Percentiles rank a stretch among this genome's conserved stretches.
Conservation (phyloP, 2,329 filamentous ascomycete species). For the Boeremia exigua region DNA sequence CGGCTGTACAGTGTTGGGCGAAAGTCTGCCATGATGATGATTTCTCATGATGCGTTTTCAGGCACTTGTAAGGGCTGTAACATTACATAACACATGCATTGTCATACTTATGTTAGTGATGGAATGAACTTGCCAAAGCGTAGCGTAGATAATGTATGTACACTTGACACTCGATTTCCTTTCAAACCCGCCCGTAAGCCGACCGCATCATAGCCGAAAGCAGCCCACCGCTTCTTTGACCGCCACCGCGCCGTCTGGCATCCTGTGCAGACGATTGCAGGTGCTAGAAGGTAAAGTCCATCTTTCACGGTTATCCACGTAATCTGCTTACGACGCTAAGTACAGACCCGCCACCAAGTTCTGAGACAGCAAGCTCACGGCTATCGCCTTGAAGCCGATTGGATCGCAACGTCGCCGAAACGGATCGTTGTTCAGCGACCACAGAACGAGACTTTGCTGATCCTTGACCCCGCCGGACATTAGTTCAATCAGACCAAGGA, state of each 20-base stretch:
- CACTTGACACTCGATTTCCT: no score
- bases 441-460: background rate
- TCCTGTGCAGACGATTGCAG: background rate
- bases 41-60: no score
- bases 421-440: background rate
- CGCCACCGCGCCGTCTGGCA: background rate
- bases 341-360: constrained; percentile 3
- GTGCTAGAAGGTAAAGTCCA: background rate
- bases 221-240: background rate
- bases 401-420: background rate
- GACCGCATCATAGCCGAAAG: background rate
- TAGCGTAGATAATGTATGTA: background rate
- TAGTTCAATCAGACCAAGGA: background rate
- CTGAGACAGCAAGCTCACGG: background rate
- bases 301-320: constrained; percentile 16
- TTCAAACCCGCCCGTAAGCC: no score
- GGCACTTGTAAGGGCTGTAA: no score
- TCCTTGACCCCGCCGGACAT: background rate
- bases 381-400: background rate
- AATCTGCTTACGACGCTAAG: constrained; percentile 25
- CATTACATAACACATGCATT: no score
- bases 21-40: no score
- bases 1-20: no score
- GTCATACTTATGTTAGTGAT: background rate
- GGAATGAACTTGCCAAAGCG: no score